Evolutionary conservation across 1,284 basidiomycete genomes (phyloP), one percentile per base, ranked within the genome.

Genomic region (Xanthoconium separans): DNA sequence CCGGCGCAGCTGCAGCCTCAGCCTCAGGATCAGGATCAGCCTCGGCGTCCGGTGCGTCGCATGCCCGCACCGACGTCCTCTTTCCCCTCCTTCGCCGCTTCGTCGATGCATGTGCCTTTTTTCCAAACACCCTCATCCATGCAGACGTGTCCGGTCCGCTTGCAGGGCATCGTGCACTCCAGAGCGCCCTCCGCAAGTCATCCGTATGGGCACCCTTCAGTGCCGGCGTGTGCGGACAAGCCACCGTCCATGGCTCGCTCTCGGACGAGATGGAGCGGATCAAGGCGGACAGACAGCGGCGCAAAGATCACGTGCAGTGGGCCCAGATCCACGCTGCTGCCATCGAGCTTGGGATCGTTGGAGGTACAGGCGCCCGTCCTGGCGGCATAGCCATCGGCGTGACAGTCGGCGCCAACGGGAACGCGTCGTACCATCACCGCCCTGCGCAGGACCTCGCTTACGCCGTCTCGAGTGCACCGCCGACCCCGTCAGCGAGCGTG

Each of bases 261-360:
- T 72, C 78, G 4, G 80, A 81, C 57, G 80, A 83, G 61, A 78
- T 84, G 77, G 79, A 82, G 51, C 74, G 82, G 10, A 82, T 83
- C 51, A 79, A 78, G n/a, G 64, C 60, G 13, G 82, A 83, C 51
- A 71, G 82, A 40, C 80, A 82, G 59, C 72, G 80, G 2, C 73
- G 80, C 50, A 82, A 82, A 49, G 80, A 82, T 50, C 75, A 83
- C 55, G 78, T 84, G 1, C 77, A 81, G 47, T 84, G 82, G 82
- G 82, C 82, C 0, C 75, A 77, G 34, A 78, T 84, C n/a, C 82
- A 84, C 57, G 81, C 78, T 0, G 77, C 82, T 5, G 80, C 81
- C 7, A 70, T 84, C 44, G 82, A 84, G 57, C 70, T 82, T 0
- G 77, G 78, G 13, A 73, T 82, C 61, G 16, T 65, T 9, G 50